phyloP scores from a whole-genome alignment of 73 alveolate species.

The Effrenium voratum region DNA sequence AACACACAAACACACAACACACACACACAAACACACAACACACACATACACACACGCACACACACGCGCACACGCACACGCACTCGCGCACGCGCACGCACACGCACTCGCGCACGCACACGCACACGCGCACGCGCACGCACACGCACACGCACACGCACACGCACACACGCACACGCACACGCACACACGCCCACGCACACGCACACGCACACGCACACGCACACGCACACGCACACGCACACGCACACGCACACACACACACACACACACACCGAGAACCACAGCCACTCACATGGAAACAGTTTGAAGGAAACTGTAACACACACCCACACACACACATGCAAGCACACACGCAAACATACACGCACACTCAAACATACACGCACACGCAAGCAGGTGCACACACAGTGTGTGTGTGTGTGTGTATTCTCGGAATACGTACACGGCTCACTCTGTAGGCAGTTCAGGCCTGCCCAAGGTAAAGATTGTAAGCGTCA shows the following conservation, averaged over 20 bases:
- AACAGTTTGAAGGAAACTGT: too few relatives aligned
- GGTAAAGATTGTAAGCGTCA: conserved; percentile 15
- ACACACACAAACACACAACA: not conserved
- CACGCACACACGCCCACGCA: not conserved
- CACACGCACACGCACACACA: not conserved
- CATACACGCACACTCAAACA: too few relatives aligned
- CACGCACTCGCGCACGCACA: not conserved
- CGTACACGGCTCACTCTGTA: too few relatives aligned
- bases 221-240: not conserved
- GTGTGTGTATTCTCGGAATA: too few relatives aligned
- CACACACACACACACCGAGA: not conserved
- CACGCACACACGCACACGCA: not conserved
- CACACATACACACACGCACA: not conserved
- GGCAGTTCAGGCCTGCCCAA: conserved; percentile 31
- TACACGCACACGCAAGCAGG: too few relatives aligned
- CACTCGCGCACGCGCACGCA: not conserved
- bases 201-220: not conserved
- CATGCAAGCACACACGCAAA: too few relatives aligned
- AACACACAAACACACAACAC: not conserved
- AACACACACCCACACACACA: not conserved
- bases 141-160: not conserved
- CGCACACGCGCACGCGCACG: not conserved
- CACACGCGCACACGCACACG: not conserved
- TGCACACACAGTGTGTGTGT: too few relatives aligned
- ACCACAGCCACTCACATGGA: not conserved